Evolutionary conservation across 1,284 basidiomycete species (phyloP).

Genomic region (Leccinum cinnamomeum): DNA sequence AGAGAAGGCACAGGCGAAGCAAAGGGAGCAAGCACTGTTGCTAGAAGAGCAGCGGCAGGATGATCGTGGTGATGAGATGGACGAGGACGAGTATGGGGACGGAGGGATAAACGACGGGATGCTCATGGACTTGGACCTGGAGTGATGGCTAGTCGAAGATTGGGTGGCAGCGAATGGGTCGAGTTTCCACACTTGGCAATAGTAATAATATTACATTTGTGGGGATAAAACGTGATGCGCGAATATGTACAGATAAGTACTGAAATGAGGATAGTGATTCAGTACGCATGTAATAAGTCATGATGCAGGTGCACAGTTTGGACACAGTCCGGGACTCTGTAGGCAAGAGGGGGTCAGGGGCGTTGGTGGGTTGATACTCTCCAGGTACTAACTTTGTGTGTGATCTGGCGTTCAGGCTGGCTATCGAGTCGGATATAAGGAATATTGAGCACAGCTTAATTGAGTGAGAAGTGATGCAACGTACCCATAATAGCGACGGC

Average conservation of each 20-base stretch:
- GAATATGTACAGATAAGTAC: slow-evolving; percentile 17
- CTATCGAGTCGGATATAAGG: slow-evolving; percentile 27
- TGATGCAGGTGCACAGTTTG: slow-evolving; percentile 36
- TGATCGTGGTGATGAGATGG: slow-evolving; percentile 47
- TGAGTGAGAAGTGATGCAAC: slow-evolving; percentile 20
- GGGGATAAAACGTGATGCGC: neutral
- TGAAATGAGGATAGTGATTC: neutral
- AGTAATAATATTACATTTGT: slow-evolving; percentile 22
- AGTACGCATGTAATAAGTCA: slow-evolving; percentile 8
- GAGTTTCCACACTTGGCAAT: slow-evolving; percentile 1
- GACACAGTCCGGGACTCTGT: slow-evolving; percentile 45
- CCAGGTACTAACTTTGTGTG: slow-evolving; percentile 36
- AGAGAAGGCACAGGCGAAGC: slow-evolving; percentile 77
- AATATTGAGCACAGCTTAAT: slow-evolving; percentile 1
- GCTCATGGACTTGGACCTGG: slow-evolving; percentile 59
- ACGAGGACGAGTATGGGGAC: slow-evolving; percentile 58
- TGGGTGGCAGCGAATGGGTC: neutral
- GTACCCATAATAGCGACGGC: slow-evolving; percentile 59
- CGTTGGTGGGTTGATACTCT: slow-evolving; percentile 5
- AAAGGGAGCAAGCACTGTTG: slow-evolving; percentile 56
- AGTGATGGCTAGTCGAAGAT: slow-evolving; percentile 3
- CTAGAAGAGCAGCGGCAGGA: slow-evolving; percentile 37
- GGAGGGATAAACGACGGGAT: slow-evolving; percentile 71
- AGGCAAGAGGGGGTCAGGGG: slow-evolving; percentile 12
- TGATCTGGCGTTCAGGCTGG: slow-evolving; percentile 34